phyloP scores from a whole-genome alignment of 371 early-diverging fungal genomes.

The Thermomucor indicae-seudaticae region DNA sequence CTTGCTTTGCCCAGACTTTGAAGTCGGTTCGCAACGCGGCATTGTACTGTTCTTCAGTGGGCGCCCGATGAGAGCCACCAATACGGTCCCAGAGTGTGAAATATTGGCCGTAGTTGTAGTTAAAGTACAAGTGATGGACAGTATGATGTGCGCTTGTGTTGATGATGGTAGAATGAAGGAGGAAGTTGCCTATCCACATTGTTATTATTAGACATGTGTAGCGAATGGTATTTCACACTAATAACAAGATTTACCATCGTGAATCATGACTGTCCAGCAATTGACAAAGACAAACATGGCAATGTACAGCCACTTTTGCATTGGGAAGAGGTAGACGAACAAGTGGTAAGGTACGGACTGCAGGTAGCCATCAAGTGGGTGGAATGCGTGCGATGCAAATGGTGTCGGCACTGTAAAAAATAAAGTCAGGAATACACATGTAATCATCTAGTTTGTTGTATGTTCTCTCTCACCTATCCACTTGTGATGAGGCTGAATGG shows the following conservation, averaged over 20 bases:
- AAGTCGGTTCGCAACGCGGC: constrained; percentile 55
- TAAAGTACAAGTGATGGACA: constrained; percentile 95
- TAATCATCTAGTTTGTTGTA: no score
- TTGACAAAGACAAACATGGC: constrained; percentile 86
- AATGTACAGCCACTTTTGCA: constrained; percentile 87
- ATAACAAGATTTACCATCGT: constrained; percentile 71
- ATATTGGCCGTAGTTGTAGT: constrained; percentile 98
- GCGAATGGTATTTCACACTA: background rate
- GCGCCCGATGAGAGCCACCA: constrained; percentile 70
- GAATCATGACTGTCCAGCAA: constrained; percentile 95
- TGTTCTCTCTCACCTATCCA: constrained; percentile 37
- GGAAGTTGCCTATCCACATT: constrained; percentile 48
- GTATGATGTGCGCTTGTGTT: constrained; percentile 95
- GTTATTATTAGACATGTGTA: no score
- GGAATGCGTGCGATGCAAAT: constrained; percentile 95
- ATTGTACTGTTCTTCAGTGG: constrained; percentile 67
- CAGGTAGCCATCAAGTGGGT: constrained; percentile 88
- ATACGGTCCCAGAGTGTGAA: constrained; percentile 85
- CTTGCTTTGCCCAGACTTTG: constrained; percentile 63
- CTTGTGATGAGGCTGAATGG: constrained; percentile 47
- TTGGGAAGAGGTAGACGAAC: constrained; percentile 83
- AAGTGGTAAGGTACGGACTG: constrained; percentile 95
- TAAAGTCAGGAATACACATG: background rate
- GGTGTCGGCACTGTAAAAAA: constrained; percentile 80
- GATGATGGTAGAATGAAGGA: constrained; percentile 53